Evolutionary conservation across 2,329 filamentous ascomycete species (phyloP).

Genomic region (Colletotrichum sp.): DNA sequence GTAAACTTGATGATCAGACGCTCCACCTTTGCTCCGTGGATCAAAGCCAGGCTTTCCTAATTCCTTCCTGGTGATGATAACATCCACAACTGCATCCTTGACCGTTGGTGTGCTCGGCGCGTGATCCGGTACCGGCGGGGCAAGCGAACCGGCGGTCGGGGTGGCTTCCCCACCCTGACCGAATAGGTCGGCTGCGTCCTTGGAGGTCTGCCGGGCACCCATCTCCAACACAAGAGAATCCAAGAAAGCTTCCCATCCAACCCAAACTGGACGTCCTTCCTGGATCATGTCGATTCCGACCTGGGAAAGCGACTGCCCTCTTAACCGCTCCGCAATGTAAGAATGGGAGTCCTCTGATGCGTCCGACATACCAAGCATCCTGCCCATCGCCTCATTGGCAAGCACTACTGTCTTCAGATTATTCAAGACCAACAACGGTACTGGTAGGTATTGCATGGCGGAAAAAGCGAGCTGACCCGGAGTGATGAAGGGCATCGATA

Average conservation of each 20-base stretch:
- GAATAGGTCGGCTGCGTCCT: constrained; percentile 9
- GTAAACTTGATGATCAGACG: constrained; percentile 50
- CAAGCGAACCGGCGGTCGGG: constrained; percentile 35
- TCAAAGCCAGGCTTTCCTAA: constrained; percentile 43
- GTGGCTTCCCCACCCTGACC: constrained; percentile 36
- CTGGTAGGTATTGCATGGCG: constrained; percentile 75
- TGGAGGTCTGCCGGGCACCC: constrained; percentile 27
- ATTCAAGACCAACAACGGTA: constrained; percentile 73
- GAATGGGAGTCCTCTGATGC: constrained; percentile 41
- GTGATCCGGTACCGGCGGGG: constrained; percentile 20
- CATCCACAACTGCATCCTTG: constrained; percentile 70
- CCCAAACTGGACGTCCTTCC: constrained; percentile 65
- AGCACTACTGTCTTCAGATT: constrained; percentile 72
- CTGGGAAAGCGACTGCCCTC: constrained; percentile 70
- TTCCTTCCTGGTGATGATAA: constrained; percentile 63
- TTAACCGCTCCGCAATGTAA: constrained; percentile 62
- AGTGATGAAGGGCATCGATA: constrained; percentile 51
- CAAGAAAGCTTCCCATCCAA: constrained; percentile 64
- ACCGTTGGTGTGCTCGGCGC: constrained; percentile 29
- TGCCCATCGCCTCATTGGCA: constrained; percentile 78
- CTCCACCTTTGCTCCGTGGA: constrained; percentile 36
- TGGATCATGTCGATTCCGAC: constrained; percentile 77
- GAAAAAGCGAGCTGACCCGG: constrained; percentile 66
- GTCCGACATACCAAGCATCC: constrained; percentile 64
- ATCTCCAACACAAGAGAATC: constrained; percentile 56